Conservation (phyloP, 177 flowering plant genomes). For the Tripterygium wilfordii region DNA sequence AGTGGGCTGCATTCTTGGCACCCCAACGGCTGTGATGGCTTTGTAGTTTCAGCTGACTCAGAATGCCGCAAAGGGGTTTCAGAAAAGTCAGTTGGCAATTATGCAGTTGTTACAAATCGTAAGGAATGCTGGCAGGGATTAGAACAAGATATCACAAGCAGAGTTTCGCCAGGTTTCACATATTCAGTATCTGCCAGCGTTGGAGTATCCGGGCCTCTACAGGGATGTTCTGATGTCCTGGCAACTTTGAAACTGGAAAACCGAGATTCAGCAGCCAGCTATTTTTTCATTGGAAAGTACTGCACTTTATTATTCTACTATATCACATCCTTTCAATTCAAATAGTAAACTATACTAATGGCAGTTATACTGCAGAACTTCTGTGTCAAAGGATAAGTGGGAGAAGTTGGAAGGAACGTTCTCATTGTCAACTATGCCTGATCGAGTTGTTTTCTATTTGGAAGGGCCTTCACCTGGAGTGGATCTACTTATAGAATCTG, state of each 20-base stretch:
- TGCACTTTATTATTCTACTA: background rate
- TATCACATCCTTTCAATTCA: background rate
- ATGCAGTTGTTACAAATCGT: slow-evolving; percentile 68
- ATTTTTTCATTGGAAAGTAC: slow-evolving; percentile 64
- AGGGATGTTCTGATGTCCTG: slow-evolving; percentile 41
- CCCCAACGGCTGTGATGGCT: slow-evolving; percentile 57
- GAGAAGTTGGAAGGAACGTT: slow-evolving; percentile 70
- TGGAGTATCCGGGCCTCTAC: slow-evolving; percentile 51
- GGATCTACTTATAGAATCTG: slow-evolving; percentile 64
- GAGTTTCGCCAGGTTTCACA: slow-evolving; percentile 41
- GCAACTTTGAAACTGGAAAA: slow-evolving; percentile 73
- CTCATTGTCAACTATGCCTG: slow-evolving; percentile 50
- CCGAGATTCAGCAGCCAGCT: slow-evolving; percentile 34
- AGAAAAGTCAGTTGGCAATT: slow-evolving; percentile 24
- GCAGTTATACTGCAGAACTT: slow-evolving; percentile 32
- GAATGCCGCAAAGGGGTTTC: slow-evolving; percentile 23
- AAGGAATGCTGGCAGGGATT: slow-evolving; percentile 81
- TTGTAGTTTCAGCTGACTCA: slow-evolving; percentile 44
- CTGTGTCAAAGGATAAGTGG: slow-evolving; percentile 53
- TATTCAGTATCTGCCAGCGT: slow-evolving; percentile 64
- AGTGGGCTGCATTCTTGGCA: slow-evolving; percentile 67
- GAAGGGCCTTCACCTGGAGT: slow-evolving; percentile 90
- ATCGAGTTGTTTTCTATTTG: slow-evolving; percentile 58
- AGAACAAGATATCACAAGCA: slow-evolving; percentile 80
- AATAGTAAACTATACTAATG: background rate